Base-by-base conservation (phyloP, 108 stramenopile species). In the Nitzschia inconspicua region DNA sequence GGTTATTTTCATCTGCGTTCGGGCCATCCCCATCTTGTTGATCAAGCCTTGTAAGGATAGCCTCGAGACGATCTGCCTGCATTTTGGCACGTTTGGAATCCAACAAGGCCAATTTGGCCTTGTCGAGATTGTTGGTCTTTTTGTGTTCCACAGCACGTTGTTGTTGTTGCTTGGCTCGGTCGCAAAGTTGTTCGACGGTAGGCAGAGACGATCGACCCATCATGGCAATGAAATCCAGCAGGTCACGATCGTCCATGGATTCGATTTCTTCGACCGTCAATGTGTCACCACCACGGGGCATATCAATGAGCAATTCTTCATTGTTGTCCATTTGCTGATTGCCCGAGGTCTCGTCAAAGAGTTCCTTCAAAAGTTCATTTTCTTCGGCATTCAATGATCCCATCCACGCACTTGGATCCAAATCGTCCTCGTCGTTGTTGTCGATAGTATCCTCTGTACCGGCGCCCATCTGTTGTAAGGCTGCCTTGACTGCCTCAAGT, bases 41-140 rank as follows among this genome's bases (percentile, higher is more conserved):
- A 16, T 29, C 27, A 3, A 44, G 3, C 32, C 44, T 44, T 0
- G 37, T 41, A 22, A 37, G 48, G 10, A 47, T 30, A 44, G 34
- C 53, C 22, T 32, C 53, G 23, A 54, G 16, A 23, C 53, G 4
- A 32, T 36, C 24, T 31, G 53, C 53, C 24, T 35, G 53, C 3
- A 54, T 22, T 54, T 54, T 54, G 2, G 30, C 31, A n/a, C 52
- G 58, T 66, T 73, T 73, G 44, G 72, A 54, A 44, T 65, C 14
- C 25, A 73, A 18, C 39, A 73, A 55, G 26, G 50, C 44, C 19
- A 47, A 36, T 60, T 66, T 73, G 26, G 72, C 72, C 31, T 41
- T 30, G n/a, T 65, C 64, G 6, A 73, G 46, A 31, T 73, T 63
- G 25, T 60, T 59, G 29, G 60, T 23, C 23, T 65, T 57, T 53